Percentiles rank a stretch among this genome's conserved stretches.
Conservation (phyloP, 139 green algal genomes). For the Desmodesmus armatus region DNA sequence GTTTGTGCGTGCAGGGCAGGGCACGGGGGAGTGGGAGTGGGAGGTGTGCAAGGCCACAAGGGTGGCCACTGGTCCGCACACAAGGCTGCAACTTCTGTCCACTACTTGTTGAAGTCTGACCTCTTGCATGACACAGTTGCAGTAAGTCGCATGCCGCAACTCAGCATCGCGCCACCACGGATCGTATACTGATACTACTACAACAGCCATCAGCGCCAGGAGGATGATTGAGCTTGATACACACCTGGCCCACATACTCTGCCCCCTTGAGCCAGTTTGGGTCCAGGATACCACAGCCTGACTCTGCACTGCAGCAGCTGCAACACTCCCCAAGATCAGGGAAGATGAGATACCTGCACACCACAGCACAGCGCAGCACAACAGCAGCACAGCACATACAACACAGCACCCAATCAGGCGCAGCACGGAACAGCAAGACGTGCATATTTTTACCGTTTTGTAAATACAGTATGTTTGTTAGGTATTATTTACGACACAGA, state of each 20-base stretch:
- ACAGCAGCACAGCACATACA: too few species aligned
- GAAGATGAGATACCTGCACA: slow-evolving; percentile 64
- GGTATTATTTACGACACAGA: too few species aligned
- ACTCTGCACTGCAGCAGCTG: slow-evolving; percentile 53
- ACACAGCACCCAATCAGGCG: too few species aligned
- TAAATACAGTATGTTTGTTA: too few species aligned
- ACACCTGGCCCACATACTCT: slow-evolving; percentile 22
- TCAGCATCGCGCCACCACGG: neutral
- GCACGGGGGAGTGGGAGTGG: too few species aligned
- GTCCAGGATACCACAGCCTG: slow-evolving; percentile 54
- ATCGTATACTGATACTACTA: neutral
- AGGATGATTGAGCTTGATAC: neutral
- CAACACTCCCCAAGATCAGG: slow-evolving; percentile 54
- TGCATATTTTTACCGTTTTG: too few species aligned
- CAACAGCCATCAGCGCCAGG: too few species aligned
- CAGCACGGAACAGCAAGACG: too few species aligned
- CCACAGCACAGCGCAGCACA: too few species aligned
- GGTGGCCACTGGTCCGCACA: too few species aligned
- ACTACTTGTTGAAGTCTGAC: neutral
- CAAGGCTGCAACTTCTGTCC: neutral
- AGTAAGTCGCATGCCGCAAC: neutral
- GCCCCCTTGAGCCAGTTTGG: slow-evolving; percentile 36
- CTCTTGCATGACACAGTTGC: neutral
- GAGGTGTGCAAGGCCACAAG: too few species aligned
- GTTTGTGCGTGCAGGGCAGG: too few species aligned